Evolutionary conservation across 345 rosid species (phyloP).

Genomic region (Rhizophora apiculata): DNA sequence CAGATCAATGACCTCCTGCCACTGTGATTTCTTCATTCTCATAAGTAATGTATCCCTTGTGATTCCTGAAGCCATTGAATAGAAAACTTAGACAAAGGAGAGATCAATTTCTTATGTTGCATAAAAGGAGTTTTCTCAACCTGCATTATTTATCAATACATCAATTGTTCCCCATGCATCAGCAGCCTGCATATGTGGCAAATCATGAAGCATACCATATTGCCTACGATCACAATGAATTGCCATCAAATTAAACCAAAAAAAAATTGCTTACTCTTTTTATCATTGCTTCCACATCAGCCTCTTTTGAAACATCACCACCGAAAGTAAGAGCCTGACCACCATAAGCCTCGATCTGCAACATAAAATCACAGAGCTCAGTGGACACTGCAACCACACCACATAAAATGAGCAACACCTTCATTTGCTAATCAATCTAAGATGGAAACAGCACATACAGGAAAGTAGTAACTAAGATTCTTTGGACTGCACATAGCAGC

Average conservation of each 20-base stretch:
- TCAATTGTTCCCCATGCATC: conserved; percentile 97
- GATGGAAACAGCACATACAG: too few species aligned
- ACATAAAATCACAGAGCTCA: conserved; percentile 10
- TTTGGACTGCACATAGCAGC: too few species aligned
- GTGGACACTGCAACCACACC: conserved; percentile 6
- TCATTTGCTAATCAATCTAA: too few species aligned
- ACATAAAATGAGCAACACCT: not conserved
- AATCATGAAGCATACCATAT: conserved; percentile 12
- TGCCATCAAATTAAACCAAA: conserved; percentile 10
- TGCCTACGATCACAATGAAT: not conserved
- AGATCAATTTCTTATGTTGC: not conserved
- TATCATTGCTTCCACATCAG: conserved; percentile 89
- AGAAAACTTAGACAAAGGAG: not conserved
- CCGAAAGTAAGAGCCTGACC: conserved; percentile 93
- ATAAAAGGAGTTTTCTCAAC: conserved; percentile 25
- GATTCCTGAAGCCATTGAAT: conserved; percentile 52
- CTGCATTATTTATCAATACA: conserved; percentile 93
- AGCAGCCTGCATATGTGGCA: conserved; percentile 57
- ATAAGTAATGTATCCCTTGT: conserved; percentile 80
- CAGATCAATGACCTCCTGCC: conserved; percentile 93
- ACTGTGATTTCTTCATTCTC: conserved; percentile 89
- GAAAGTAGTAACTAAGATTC: too few species aligned
- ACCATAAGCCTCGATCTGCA: conserved; percentile 82
- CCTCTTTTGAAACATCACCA: conserved; percentile 93
- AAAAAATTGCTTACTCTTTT: conserved; percentile 61